Base-by-base conservation (phyloP, 2,329 filamentous ascomycete species). In the Tolypocladium album region DNA sequence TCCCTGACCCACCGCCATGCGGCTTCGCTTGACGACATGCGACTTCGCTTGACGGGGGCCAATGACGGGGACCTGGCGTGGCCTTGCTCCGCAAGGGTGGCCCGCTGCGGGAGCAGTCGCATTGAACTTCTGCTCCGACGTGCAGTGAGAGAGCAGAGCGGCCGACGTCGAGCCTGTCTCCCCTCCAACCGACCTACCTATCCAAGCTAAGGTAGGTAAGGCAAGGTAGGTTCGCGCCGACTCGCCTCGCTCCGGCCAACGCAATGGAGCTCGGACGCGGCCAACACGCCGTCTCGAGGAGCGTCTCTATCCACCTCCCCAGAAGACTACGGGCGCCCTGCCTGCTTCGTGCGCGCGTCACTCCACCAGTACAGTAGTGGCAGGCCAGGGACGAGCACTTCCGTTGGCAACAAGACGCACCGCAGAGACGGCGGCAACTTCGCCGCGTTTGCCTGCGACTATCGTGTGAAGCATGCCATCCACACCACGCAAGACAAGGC, bases 1-100 rank as follows among this genome's bases (percentile, higher is more conserved):
- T 11, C 34, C 9, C 47, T 7, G 12, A 27, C 50, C 31, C 50
- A 31, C 42, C 17, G 20, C 31, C 50, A 61, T 60, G 56, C 61
- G 36, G n/a, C 56, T 56, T 62, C 61, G 61, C 61, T 62, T 59
- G 57, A 42, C 34, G 38, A n/a, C n/a, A 43, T 43, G 40, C 40
- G 40, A 43, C 40, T 43, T 43, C 40, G 40, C 61, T 62, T 59
- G 57, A 36, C 34, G 40, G 8, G 36, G 59, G 53, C 61, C 61
- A 62, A 62, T 62, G 60, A 50, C 40, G 57, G 40, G 43, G 39
- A 22, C 50, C 38, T 42, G 34, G 22, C 22, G 53, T 47, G 15
- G 58, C 34, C 40, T 42, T 42, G 31, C 45, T 55, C 50, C 50
- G 50, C 31, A 57, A 39, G 15, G 22, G 36, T 43, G 58, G 24